Evolutionary conservation across 164 flowering plant species (phyloP).

Genomic region (Hamamelis virginiana): DNA sequence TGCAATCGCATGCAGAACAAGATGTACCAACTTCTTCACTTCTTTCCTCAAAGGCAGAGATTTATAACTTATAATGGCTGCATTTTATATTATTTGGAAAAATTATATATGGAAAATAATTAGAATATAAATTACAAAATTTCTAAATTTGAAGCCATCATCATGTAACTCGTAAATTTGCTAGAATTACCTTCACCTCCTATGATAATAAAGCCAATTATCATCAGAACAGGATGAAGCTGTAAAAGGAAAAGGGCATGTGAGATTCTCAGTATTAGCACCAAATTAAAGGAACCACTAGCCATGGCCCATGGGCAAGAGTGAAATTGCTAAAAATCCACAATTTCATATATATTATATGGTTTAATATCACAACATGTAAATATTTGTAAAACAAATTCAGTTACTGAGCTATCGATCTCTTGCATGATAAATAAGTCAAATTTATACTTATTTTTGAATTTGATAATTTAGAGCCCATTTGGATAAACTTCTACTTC

Average conservation of each 20-base stretch:
- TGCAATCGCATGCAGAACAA: conserved; percentile 72
- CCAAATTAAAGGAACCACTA: neutral
- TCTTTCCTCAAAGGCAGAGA: conserved; percentile 63
- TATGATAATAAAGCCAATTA: conserved; percentile 83
- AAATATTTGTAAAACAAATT: too few relatives aligned
- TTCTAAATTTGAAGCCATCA: neutral
- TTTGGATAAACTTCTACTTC: too few relatives aligned
- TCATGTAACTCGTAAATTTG: too few relatives aligned
- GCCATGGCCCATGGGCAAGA: too few relatives aligned
- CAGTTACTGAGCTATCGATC: too few relatives aligned
- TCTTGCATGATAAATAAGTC: too few relatives aligned
- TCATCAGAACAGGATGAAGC: conserved; percentile 92
- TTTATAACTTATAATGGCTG: conserved; percentile 90
- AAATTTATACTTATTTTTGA: too few relatives aligned
- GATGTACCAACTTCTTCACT: conserved; percentile 77
- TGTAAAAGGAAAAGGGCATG: conserved; percentile 25
- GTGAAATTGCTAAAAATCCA: neutral
- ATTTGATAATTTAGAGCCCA: too few relatives aligned
- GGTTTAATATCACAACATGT: neutral
- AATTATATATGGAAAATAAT: neutral
- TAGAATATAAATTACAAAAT: neutral
- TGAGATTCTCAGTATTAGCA: neutral
- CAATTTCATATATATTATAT: neutral
- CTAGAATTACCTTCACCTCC: conserved; percentile 85
- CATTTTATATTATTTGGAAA: conserved; percentile 8